Percentiles rank a stretch among this genome's conserved stretches.
Evolutionary conservation across 2,329 filamentous ascomycete genomes (phyloP).

Genomic region (Emydomyces testavorans): DNA sequence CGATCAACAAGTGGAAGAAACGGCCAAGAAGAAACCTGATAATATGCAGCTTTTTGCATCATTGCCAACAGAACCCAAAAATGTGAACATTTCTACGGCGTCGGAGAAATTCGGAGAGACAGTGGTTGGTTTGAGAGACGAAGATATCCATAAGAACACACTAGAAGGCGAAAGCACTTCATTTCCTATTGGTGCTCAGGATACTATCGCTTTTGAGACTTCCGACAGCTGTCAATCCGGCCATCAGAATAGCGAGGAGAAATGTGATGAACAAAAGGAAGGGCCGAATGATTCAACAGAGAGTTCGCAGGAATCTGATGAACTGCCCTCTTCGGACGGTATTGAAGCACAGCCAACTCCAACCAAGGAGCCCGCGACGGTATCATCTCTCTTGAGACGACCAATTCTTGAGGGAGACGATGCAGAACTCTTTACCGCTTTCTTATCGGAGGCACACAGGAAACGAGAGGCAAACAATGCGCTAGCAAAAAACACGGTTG

Average conservation of each 20-base stretch:
- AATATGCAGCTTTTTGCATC: neutral
- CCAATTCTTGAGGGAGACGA: slow-evolving; percentile 31
- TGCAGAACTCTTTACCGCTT: slow-evolving; percentile 31
- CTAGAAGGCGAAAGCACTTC: neutral
- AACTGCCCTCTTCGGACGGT: neutral
- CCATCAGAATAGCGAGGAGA: too few species aligned
- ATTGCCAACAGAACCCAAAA: neutral
- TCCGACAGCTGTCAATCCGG: too few species aligned
- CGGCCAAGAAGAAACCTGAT: neutral
- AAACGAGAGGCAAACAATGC: slow-evolving; percentile 27
- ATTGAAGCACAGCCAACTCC: neutral
- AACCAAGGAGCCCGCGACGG: slow-evolving; percentile 21
- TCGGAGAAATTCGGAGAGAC: neutral
- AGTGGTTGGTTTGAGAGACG: neutral
- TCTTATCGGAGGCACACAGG: slow-evolving; percentile 32
- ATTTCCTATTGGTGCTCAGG: neutral
- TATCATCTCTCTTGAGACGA: slow-evolving; percentile 28
- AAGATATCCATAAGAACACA: neutral
- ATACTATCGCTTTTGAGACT: too few species aligned
- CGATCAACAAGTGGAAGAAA: neutral
- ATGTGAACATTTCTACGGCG: neutral
- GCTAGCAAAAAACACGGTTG: neutral
- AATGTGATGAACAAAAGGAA: too few species aligned
- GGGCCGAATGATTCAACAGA: neutral
- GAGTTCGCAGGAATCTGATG: neutral